Base-by-base conservation (phyloP, 495 filamentous ascomycete genomes). In the Penicillium bovifimosum region DNA sequence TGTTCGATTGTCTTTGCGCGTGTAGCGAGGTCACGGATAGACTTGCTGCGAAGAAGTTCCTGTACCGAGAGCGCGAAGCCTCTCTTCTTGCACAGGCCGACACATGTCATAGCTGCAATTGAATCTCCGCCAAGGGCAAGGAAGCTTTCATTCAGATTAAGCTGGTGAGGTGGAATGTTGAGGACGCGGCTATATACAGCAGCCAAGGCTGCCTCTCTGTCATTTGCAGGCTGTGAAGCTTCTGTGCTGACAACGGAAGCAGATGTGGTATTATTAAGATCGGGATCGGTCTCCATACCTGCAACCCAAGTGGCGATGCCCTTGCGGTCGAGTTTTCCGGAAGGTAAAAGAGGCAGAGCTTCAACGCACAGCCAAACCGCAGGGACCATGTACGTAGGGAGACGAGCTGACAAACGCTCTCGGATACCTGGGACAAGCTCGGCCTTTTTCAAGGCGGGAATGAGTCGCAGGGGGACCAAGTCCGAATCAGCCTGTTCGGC, bases 41-140 rank as follows among this genome's bases (percentile, higher is more conserved):
- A 77, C 39, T 69, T 73, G 53, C 72, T 71, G 20, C 69, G 76
- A 10, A 80, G 60, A 1, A 79, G 59, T 16, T 77, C 72, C 42
- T 76, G 72, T 5, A 86, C 83, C 6, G 76, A 82, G 6, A 86
- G 51, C 5, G 74, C 69, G 42, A 85, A 58, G 2, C 76, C 76
- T 32, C 75, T 64, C 59, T 74, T 75, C 56, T 74, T 78, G 53
- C 71, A 75, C 11, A 69, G 61, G 11, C 76, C 76, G 54, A 81
- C 75, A 14, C 82, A 83, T 9, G 82, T 83, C 77, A 88, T 87
- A 1, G 84, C 84, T 9, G 79, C 76, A 41, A 88, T 85, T 1
- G 84, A 87, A 54, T 88, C 85, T 34, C 85, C 85, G 11, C 85
- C 85, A 8, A 86, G 70, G 18, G 69, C 72, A 55, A 88, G 72